Evolutionary conservation across 768 basidiomycete genomes (phyloP).

Genomic region (Agaricus blazei): DNA sequence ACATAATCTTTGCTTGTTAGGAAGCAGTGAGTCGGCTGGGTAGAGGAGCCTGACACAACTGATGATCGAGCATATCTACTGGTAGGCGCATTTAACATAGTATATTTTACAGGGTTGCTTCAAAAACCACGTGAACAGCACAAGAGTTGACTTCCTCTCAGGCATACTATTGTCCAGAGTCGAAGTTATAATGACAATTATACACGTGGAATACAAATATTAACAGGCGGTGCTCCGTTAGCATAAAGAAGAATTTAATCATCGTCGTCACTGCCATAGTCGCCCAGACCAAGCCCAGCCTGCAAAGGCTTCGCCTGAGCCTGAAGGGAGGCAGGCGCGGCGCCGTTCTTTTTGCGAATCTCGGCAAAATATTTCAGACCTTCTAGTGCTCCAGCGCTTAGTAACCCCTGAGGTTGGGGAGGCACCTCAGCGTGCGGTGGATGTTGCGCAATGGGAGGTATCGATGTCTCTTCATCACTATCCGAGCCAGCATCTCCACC

Average conservation of each 20-base stretch:
- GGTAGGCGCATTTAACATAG: no score
- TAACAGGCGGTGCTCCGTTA: background rate
- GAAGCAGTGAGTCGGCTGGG: no score
- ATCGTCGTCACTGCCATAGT: conserved; percentile 75
- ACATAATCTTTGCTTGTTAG: no score
- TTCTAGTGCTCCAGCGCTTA: conserved; percentile 83
- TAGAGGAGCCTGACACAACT: no score
- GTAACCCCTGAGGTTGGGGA: conserved; percentile 48
- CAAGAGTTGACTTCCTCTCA: no score
- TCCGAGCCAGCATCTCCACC: conserved; percentile 29
- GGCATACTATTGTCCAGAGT: no score
- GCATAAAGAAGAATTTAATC: conserved; percentile 19
- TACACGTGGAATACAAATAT: conserved; percentile 13
- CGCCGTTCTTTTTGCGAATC: conserved; percentile 67
- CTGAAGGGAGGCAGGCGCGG: conserved; percentile 20
- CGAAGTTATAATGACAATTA: no score
- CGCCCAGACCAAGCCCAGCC: conserved; percentile 57
- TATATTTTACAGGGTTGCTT: no score
- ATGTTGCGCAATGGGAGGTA: conserved; percentile 13
- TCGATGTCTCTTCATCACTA: conserved; percentile 25
- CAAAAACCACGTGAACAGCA: no score
- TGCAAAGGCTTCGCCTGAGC: conserved; percentile 16
- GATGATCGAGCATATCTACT: no score
- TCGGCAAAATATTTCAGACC: conserved; percentile 90
- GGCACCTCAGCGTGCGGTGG: conserved; percentile 22